Conservation (phyloP, 164 flowering plant species). For the Chimonanthus salicifolius region DNA sequence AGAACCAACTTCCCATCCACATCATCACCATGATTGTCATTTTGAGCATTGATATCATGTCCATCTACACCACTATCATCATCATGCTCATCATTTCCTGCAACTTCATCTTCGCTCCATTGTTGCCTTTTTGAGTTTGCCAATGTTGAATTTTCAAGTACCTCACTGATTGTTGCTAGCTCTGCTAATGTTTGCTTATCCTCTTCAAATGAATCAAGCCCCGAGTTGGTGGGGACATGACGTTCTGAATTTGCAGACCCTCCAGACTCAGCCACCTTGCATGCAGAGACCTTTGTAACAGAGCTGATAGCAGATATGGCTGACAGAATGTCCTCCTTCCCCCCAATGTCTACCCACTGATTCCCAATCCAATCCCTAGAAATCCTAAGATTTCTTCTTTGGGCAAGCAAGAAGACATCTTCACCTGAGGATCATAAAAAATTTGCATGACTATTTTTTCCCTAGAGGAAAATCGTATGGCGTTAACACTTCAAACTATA, state of each 20-base stretch:
- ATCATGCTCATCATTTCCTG: constrained; percentile 14
- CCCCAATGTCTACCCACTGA: constrained; percentile 57
- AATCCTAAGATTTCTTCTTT: constrained; percentile 47
- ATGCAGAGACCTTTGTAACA: constrained; percentile 36
- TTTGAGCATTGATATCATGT: background rate
- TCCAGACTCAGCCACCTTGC: constrained; percentile 37
- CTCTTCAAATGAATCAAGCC: constrained; percentile 21
- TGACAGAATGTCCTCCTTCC: constrained; percentile 49
- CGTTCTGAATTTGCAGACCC: constrained; percentile 19
- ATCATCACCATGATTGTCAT: constrained; percentile 7
- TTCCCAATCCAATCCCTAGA: constrained; percentile 79
- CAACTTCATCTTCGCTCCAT: constrained; percentile 19
- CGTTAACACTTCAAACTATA: too few relatives aligned
- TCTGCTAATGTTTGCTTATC: constrained; percentile 17
- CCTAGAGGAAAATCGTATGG: too few relatives aligned
- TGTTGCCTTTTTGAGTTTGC: constrained; percentile 20
- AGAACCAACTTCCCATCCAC: constrained; percentile 6
- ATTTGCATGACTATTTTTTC: background rate
- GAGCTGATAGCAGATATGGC: constrained; percentile 33
- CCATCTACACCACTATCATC: constrained; percentile 6
- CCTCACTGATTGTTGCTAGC: constrained; percentile 7
- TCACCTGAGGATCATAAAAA: constrained; percentile 55
- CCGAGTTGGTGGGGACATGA: constrained; percentile 20
- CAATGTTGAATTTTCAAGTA: constrained; percentile 13
- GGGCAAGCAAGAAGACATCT: constrained; percentile 34